Conservation (phyloP, 352 stramenopile genomes). For the Pythium graminicola region DNA sequence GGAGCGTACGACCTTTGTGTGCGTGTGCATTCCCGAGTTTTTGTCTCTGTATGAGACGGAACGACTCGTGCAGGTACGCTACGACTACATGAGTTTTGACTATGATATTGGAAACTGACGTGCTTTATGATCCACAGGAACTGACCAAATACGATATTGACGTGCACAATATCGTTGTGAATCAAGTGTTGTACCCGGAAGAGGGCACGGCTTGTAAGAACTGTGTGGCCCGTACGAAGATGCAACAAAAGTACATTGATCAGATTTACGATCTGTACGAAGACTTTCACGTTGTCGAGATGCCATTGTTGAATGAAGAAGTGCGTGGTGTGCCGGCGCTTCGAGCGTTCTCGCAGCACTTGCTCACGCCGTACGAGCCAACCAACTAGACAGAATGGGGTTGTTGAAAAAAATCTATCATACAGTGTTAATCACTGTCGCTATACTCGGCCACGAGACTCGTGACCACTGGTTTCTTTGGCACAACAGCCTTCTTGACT, state of each 20-base stretch:
- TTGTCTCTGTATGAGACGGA: conserved; percentile 99
- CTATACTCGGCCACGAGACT: conserved; percentile 77
- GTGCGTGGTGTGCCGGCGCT: conserved; percentile 94
- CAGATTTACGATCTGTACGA: conserved; percentile 99
- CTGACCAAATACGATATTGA: conserved; percentile 99
- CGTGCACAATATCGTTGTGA: conserved; percentile 99
- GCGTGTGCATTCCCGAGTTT: conserved; percentile 99
- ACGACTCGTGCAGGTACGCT: conserved; percentile 87
- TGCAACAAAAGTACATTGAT: conserved; percentile 99
- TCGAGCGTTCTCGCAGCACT: conserved; percentile 90
- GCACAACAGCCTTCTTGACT: conserved; percentile 23
- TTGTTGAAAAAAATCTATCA: neutral
- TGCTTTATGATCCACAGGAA: conserved; percentile 44
- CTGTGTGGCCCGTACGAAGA: conserved; percentile 95
- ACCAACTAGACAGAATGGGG: conserved; percentile 41
- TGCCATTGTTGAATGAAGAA: conserved; percentile 98
- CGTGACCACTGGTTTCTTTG: conserved; percentile 32
- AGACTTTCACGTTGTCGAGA: conserved; percentile 99
- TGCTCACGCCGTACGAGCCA: conserved; percentile 92
- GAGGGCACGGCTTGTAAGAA: conserved; percentile 82
- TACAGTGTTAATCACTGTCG: conserved; percentile 41
- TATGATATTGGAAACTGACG: neutral
- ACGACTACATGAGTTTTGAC: neutral
- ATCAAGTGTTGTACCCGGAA: conserved; percentile 96
- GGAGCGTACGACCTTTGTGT: conserved; percentile 98